Percentiles rank a stretch among this genome's conserved stretches.
Conservation (phyloP, 2,329 filamentous ascomycete species). For the Aspergillus aculeatus region DNA sequence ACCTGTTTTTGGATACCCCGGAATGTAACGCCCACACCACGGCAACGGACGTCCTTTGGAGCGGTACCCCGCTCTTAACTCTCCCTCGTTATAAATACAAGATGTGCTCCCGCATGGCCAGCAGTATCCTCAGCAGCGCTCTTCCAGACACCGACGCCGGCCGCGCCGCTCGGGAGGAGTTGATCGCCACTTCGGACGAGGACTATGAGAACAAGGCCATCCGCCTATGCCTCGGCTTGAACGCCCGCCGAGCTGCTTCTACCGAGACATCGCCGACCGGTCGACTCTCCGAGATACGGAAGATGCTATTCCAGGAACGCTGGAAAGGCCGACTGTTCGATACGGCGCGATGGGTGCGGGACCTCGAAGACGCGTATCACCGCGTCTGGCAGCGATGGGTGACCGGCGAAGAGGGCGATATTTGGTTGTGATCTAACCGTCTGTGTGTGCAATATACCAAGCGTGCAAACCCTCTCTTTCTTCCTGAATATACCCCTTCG, state of each 20-base stretch:
- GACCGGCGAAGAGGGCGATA: slow-evolving; percentile 81
- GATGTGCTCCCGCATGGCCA: slow-evolving; percentile 98
- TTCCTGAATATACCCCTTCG: slow-evolving; percentile 6
- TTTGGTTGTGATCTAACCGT: slow-evolving; percentile 64
- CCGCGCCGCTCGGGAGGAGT: slow-evolving; percentile 64
- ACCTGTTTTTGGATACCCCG: slow-evolving; percentile 93
- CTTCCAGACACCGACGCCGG: slow-evolving; percentile 73
- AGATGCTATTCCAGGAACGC: slow-evolving; percentile 76
- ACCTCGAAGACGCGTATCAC: slow-evolving; percentile 85
- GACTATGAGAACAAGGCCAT: slow-evolving; percentile 82
- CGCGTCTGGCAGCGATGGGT: slow-evolving; percentile 90
- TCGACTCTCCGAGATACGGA: slow-evolving; percentile 73
- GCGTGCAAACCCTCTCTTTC: not conserved
- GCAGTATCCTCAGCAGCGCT: slow-evolving; percentile 87
- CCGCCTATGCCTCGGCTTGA: slow-evolving; percentile 62
- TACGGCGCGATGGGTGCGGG: slow-evolving; percentile 83
- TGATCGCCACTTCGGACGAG: slow-evolving; percentile 74
- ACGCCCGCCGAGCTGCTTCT: slow-evolving; percentile 51
- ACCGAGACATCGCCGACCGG: slow-evolving; percentile 46
- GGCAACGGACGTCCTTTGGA: slow-evolving; percentile 94
- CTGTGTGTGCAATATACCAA: slow-evolving; percentile 7
- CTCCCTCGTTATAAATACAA: slow-evolving; percentile 92
- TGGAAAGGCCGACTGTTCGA: slow-evolving; percentile 89
- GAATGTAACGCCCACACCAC: slow-evolving; percentile 99
- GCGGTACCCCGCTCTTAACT: slow-evolving; percentile 87